These are phyloP conservation scores for Aspergillus biplanus DNA, from an alignment of 495 filamentous ascomycete species.

Conservation along the genomic window DNA sequence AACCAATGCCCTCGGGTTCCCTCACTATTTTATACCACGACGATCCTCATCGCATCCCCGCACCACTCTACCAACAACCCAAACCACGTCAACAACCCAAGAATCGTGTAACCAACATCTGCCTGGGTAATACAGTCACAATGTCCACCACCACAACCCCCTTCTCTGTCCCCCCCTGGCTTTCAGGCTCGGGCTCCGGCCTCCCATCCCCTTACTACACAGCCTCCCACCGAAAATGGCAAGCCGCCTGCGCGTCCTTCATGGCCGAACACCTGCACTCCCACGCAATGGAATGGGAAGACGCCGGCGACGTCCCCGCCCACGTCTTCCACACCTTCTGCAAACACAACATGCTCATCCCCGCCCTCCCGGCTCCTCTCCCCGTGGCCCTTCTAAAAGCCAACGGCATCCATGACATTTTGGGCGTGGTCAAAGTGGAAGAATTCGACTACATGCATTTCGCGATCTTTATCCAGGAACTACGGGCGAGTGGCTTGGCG, in stretches of 20 bases:
- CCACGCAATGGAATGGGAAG: not conserved
- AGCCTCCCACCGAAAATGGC: not conserved
- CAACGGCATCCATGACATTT: not conserved
- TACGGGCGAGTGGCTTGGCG: not conserved
- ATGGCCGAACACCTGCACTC: not conserved
- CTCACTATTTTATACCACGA: too few species aligned
- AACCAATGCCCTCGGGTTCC: too few species aligned
- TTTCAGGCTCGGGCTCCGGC: not conserved
- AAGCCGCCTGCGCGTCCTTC: not conserved
- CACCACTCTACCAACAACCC: too few species aligned
- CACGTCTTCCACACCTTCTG: slow-evolving; percentile 5
- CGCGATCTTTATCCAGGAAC: not conserved
- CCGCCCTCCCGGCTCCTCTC: not conserved
- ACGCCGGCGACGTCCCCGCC: not conserved
- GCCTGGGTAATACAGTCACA: too few species aligned
- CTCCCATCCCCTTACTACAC: not conserved
- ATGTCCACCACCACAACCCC: not conserved
- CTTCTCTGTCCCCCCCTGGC: not conserved
- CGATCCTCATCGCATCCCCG: too few species aligned
- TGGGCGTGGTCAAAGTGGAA: not conserved
- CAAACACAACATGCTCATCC: slow-evolving; percentile 8
- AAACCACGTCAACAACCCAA: too few species aligned
- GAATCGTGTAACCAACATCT: too few species aligned
- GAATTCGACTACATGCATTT: slow-evolving; percentile 7
- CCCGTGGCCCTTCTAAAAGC: not conserved